These are phyloP conservation scores for Leccinum subtestaceum DNA, from an alignment of 768 basidiomycete genomes.

Conservation along the genomic window DNA sequence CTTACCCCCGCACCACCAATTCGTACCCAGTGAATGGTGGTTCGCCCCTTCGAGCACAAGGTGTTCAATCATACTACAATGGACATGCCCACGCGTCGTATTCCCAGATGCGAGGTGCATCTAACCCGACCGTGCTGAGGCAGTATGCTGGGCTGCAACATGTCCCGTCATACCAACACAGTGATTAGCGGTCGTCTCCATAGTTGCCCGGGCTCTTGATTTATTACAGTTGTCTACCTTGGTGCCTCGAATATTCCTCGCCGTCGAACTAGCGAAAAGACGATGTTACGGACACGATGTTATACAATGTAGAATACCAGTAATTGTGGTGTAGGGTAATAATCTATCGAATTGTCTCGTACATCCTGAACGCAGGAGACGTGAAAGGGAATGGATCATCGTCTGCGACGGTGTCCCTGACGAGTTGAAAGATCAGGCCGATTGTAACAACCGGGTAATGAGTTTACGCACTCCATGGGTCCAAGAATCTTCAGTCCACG, in stretches of 20 bases:
- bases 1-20: slow-evolving; percentile 25
- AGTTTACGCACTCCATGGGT: slow-evolving; percentile 62
- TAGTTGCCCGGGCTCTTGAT: neutral
- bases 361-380: slow-evolving; percentile 66
- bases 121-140: slow-evolving; percentile 16
- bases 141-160: slow-evolving; percentile 30
- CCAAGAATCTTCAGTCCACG: slow-evolving; percentile 88
- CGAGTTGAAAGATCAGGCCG: slow-evolving; percentile 2
- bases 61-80: slow-evolving; percentile 26
- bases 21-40: slow-evolving; percentile 20
- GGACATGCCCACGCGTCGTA: slow-evolving; percentile 25
- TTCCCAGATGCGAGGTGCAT: slow-evolving; percentile 27
- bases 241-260: neutral
- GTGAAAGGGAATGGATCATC: slow-evolving; percentile 76
- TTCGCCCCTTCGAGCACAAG: slow-evolving; percentile 18
- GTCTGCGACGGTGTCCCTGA: slow-evolving; percentile 44
- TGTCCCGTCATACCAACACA: slow-evolving; percentile 29
- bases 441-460: neutral
- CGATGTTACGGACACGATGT: slow-evolving; percentile 10
- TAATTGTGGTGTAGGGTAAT: slow-evolving; percentile 21
- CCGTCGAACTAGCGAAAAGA: slow-evolving; percentile 1
- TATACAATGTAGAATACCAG: slow-evolving; percentile 28
- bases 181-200: slow-evolving; percentile 17
- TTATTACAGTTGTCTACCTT: slow-evolving; percentile 9
- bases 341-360: slow-evolving; percentile 67